Evolutionary conservation across 768 basidiomycete species (phyloP).

Genomic region (Suillus subalutaceus): DNA sequence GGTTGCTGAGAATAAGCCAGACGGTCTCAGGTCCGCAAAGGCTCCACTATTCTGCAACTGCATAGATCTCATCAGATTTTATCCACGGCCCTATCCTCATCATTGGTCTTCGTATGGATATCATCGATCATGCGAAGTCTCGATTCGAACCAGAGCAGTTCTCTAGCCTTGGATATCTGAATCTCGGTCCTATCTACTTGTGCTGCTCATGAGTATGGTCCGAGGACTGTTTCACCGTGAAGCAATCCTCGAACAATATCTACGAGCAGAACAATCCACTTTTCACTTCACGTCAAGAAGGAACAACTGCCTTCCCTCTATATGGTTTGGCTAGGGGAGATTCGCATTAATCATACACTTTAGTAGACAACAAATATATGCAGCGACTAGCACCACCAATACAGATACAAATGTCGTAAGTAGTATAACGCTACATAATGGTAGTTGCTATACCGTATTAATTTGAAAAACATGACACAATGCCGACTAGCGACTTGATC

Average conservation of each 20-base stretch:
- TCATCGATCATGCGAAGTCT: not conserved
- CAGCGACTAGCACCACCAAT: slow-evolving; percentile 10
- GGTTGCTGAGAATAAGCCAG: not conserved
- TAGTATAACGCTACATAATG: not conserved
- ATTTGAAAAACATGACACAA: not conserved
- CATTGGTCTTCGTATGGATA: not conserved
- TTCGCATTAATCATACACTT: not conserved
- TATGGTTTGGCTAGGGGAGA: not conserved
- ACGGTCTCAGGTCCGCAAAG: not conserved
- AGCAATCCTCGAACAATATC: slow-evolving; percentile 3
- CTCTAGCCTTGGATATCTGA: no score
- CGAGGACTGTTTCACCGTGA: not conserved
- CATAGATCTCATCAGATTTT: not conserved
- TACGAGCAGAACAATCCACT: not conserved
- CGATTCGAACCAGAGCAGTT: no score
- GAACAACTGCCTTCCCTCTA: not conserved
- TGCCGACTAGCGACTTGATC: not conserved
- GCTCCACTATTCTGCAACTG: not conserved
- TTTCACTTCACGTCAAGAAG: not conserved
- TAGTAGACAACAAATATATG: slow-evolving; percentile 2
- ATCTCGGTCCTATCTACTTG: not conserved
- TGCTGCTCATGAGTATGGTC: not conserved
- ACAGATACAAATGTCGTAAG: not conserved
- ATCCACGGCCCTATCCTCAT: not conserved
- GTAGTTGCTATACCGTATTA: not conserved